A percentile compares a stretch with the other conserved stretches of the same genome.
phyloP scores from a whole-genome alignment of 352 stramenopile genomes.

The Phytophthora tentaculata region DNA sequence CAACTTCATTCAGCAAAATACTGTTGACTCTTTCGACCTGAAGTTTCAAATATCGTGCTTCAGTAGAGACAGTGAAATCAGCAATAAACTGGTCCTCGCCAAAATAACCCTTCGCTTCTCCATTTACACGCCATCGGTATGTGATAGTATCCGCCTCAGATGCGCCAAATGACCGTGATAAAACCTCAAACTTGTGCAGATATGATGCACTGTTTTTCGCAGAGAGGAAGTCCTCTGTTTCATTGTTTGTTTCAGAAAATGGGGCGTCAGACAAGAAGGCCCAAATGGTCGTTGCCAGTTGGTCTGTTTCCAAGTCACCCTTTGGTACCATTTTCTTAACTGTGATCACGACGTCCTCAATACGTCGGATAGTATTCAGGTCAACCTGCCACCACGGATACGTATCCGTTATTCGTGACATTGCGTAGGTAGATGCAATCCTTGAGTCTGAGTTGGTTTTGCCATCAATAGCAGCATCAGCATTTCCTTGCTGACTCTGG shows the following conservation, averaged over 20 bases:
- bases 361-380: slow-evolving; percentile 29
- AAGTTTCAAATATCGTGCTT: slow-evolving; percentile 53
- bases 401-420: slow-evolving; percentile 47
- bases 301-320: slow-evolving; percentile 31
- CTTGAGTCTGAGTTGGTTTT: slow-evolving; percentile 41
- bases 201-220: slow-evolving; percentile 35
- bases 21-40: slow-evolving; percentile 69
- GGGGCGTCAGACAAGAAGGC: slow-evolving; percentile 50
- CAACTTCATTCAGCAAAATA: slow-evolving; percentile 64
- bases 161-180: slow-evolving; percentile 49
- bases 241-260: slow-evolving; percentile 45
- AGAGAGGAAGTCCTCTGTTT: slow-evolving; percentile 36
- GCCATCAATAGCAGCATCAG: slow-evolving; percentile 59
- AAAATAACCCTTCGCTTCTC: slow-evolving; percentile 42
- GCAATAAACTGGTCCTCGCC: slow-evolving; percentile 45
- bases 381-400: slow-evolving; percentile 77
- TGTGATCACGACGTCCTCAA: slow-evolving; percentile 63
- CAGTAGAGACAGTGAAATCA: slow-evolving; percentile 40
- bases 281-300: slow-evolving; percentile 53
- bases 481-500: slow-evolving; percentile 58
- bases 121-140: slow-evolving; percentile 67
- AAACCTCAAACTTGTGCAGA: slow-evolving; percentile 43
- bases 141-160: slow-evolving; percentile 50
- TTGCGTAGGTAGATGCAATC: slow-evolving; percentile 53
- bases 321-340: slow-evolving; percentile 51